Evolutionary conservation across 177 flowering plant genomes (phyloP).

Genomic region (Vitis hybrid): DNA sequence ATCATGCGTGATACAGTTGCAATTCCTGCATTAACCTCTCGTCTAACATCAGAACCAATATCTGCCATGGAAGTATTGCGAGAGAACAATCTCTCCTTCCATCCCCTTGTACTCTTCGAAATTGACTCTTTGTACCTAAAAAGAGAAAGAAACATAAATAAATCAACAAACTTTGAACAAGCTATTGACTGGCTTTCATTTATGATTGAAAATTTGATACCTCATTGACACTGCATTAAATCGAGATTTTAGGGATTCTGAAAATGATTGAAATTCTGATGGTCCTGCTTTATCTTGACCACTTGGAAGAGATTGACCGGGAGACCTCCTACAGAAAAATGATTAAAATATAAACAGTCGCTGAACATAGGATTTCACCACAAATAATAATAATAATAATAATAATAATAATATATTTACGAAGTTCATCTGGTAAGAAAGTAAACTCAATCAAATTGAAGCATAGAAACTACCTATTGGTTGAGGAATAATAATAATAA

Average conservation of each 20-base stretch:
- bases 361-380: background rate
- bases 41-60: slow-evolving; percentile 52
- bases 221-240: slow-evolving; percentile 74
- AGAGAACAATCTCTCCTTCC: slow-evolving; percentile 87
- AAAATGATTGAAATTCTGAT: slow-evolving; percentile 84
- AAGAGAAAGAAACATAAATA: background rate
- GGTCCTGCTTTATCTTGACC: slow-evolving; percentile 84
- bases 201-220: slow-evolving; percentile 26
- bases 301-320: slow-evolving; percentile 47
- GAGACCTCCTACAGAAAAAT: slow-evolving; percentile 36
- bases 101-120: slow-evolving; percentile 85
- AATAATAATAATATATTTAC: background rate
- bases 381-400: background rate
- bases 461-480: slow-evolving; percentile 38
- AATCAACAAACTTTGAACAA: background rate
- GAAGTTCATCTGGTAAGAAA: too few relatives aligned
- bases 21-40: slow-evolving; percentile 76
- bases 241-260: slow-evolving; percentile 79
- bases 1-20: slow-evolving; percentile 81
- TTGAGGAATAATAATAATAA: slow-evolving; percentile 14
- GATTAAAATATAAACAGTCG: background rate
- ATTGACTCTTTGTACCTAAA: slow-evolving; percentile 75
- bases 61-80: slow-evolving; percentile 70
- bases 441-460: slow-evolving; percentile 4
- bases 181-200: background rate